Evolutionary conservation across 2,329 filamentous ascomycete genomes (phyloP), one percentile per base, ranked within the genome.

Genomic region (Aurifilum marmelostoma): DNA sequence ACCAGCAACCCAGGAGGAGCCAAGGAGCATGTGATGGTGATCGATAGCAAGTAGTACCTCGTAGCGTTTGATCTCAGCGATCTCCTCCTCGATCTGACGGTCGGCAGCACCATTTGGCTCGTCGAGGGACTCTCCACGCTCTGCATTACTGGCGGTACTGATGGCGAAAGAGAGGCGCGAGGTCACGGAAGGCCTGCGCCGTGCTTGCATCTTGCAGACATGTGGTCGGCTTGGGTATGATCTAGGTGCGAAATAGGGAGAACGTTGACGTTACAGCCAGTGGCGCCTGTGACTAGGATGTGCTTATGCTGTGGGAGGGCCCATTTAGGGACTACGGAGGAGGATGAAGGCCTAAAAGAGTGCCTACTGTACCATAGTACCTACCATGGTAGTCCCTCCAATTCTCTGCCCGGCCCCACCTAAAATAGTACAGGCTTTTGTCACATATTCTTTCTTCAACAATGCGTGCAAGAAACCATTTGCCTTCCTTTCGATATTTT

Each of bases 41-140:
- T 8, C 34, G 8, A 11, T 39, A 39, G 27, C 12, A 56, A 24
- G 21, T 29, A 50, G 16, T 63, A 90, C 88, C 83, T 97, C 96
- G 82, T 99, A 99, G 82, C 95, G 88, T 82, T 97, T 97, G 78
- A 99, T 98, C 83, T 97, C 92, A 34, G 92, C 94, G 77, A 99
- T 97, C 82, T 99, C 96, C 77, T 98, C 94, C 71, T 94, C 92
- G 73, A 97, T 93, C 72, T 91, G 88, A 71, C 90, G 87, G 75
- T 92, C 88, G 67, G 85, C 88, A 37, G 83, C 79, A 43, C 78
- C 84, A 14, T 78, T 79, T 47, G 83, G 81, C 63, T 83, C 82
- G 70, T 81, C 81, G 24, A 81, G 81, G 70, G 83, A 81, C 70
- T 90, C 86, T 71, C 88, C 89, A 72, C 84, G 85, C 78, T 93